These are phyloP conservation scores for Gloeophyllum trabeum DNA, from an alignment of 768 basidiomycete species.

Conservation along the genomic window DNA sequence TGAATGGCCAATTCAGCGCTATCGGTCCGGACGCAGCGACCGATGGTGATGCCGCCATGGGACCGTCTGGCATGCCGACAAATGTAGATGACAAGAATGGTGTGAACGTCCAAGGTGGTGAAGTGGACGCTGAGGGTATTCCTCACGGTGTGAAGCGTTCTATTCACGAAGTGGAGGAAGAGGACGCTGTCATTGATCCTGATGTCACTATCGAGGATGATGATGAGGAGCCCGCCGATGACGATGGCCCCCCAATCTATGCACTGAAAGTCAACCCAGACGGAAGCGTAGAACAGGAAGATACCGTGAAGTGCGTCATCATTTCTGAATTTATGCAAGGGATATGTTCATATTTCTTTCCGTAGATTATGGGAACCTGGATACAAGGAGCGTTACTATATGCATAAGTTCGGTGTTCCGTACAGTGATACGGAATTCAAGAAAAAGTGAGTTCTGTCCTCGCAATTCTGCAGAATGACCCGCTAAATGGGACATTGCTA, in stretches of 20 bases:
- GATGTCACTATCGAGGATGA: conserved; percentile 28
- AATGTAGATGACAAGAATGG: not conserved
- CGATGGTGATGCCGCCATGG: too few relatives aligned
- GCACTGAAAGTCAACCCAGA: conserved; percentile 77
- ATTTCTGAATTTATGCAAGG: conserved; percentile 2
- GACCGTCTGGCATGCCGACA: not conserved
- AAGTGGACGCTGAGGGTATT: not conserved
- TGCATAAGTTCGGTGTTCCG: conserved; percentile 81
- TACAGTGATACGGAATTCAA: conserved; percentile 61
- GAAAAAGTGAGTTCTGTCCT: conserved; percentile 41
- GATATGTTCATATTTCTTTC: conserved; percentile 5
- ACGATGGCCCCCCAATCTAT: conserved; percentile 21
- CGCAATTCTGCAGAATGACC: not conserved
- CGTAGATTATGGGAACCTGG: conserved; percentile 90
- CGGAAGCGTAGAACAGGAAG: conserved; percentile 90
- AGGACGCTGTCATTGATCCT: conserved; percentile 24
- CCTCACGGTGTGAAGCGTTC: conserved; percentile 34
- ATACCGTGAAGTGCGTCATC: conserved; percentile 73
- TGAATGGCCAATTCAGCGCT: not conserved
- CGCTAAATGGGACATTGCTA: conserved; percentile 18
- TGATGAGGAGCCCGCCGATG: conserved; percentile 33
- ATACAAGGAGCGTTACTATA: conserved; percentile 91
- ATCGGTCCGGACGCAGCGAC: not conserved
- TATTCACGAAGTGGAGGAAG: conserved; percentile 29
- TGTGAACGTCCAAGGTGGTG: not conserved